Evolutionary conservation across 2,329 filamentous ascomycete genomes (phyloP), one percentile per base, ranked within the genome.

Genomic region (Elsinoe necatrix): DNA sequence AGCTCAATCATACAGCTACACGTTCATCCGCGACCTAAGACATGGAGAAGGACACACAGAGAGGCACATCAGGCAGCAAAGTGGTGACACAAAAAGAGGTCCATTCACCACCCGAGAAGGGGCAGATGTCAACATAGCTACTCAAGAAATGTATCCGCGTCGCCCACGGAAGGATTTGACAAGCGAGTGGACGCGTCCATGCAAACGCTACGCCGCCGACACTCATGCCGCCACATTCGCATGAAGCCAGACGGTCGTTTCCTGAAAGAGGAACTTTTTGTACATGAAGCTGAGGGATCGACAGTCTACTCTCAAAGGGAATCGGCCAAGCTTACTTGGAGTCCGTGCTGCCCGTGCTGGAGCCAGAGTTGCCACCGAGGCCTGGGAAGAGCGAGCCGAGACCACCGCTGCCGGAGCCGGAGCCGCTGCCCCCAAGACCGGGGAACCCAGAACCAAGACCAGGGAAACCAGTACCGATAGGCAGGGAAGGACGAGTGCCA

Each of bases 271-370:
- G 34, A 50, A 31, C 27, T 50, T 34, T n/a, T 50, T 50, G 39
- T 16, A 50, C 45, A 50, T 50, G 45, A 50, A 50, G n/a, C 45
- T 50, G 45, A 50, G n/a, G 9, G 45, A 34, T 11, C 25, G 7
- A 18, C 45, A n/a, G 11, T 23, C 21, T 8, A 21, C 4, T 20
- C 41, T 45, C 41, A 5, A 5, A 12, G 34, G 14, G n/a, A 6
- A n/a, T 12, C 14, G 34, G 14, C 9, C 34, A 37, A 12, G 34
- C 34, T 37, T 37, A 37, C 34, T 37, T 37, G 34, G 34, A 12
- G 5, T 37, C 34, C 34, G 5, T 11, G 29, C 29, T 14, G 12
- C 34, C 34, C 4, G 34, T 11, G 12, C 34, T 14, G 12, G 34
- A 37, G 3, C 34, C 34, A n/a, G 34, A 6, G 34, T n/a, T 37